These are phyloP conservation scores for Hirsutella rhossiliensis DNA, from an alignment of 2,329 filamentous ascomycete species.

Conservation along the genomic window DNA sequence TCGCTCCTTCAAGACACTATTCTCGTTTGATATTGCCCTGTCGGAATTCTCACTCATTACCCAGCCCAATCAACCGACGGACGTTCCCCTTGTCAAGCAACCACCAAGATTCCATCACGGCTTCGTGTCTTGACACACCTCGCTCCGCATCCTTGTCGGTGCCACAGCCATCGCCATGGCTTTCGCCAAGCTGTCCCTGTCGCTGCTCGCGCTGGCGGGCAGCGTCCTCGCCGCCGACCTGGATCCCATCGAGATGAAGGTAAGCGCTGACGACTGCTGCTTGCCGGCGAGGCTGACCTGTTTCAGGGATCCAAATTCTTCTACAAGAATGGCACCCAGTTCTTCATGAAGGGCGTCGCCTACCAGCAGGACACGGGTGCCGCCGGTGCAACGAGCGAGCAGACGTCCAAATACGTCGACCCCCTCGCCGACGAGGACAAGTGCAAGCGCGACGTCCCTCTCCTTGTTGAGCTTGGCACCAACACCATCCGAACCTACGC, in stretches of 20 bases:
- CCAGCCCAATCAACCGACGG: neutral
- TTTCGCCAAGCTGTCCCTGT: conserved; percentile 16
- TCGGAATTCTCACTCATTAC: neutral
- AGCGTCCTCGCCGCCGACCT: conserved; percentile 30
- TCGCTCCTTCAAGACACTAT: neutral
- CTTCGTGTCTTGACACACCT: neutral
- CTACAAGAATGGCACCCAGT: conserved; percentile 58
- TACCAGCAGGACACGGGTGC: conserved; percentile 74
- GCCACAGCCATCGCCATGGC: conserved; percentile 17
- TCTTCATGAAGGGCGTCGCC: conserved; percentile 83
- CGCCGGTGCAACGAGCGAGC: conserved; percentile 34
- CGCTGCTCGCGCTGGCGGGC: conserved; percentile 28
- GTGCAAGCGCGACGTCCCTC: conserved; percentile 79
- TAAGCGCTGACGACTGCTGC: conserved; percentile 17
- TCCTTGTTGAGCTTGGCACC: conserved; percentile 65
- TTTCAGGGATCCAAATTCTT: conserved; percentile 75
- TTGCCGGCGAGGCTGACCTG: conserved; percentile 3
- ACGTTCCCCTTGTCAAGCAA: neutral
- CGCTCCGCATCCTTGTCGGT: neutral
- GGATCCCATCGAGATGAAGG: conserved; percentile 58
- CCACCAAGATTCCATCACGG: neutral
- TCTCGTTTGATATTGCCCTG: neutral
- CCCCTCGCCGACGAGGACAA: conserved; percentile 60
- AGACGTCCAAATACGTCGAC: conserved; percentile 55
- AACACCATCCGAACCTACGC: conserved; percentile 96